Conservation (phyloP, 805 yeast species). For the Nematodospora valgi region DNA sequence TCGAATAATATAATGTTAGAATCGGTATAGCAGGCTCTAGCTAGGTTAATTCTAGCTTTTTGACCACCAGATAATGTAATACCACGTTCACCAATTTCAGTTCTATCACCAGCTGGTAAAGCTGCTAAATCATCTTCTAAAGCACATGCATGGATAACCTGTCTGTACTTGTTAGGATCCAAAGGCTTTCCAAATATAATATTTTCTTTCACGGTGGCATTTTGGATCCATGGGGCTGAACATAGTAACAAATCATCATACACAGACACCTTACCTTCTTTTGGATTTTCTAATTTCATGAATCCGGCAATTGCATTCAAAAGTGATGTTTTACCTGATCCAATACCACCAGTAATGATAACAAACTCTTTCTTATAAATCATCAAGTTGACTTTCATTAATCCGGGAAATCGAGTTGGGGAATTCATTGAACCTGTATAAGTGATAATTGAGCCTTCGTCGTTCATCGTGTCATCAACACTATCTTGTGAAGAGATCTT, state of each 20-base stretch:
- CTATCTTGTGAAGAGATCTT: neutral
- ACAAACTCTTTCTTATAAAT: slow-evolving; percentile 34
- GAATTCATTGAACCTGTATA: neutral
- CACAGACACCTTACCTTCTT: slow-evolving; percentile 21
- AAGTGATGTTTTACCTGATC: slow-evolving; percentile 42
- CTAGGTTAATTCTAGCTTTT: slow-evolving; percentile 43
- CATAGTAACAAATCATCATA: slow-evolving; percentile 33
- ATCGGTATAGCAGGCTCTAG: slow-evolving; percentile 38
- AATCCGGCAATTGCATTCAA: slow-evolving; percentile 38
- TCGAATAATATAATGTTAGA: slow-evolving; percentile 35
- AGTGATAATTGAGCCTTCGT: neutral
- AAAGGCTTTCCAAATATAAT: slow-evolving; percentile 34
- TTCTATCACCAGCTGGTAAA: slow-evolving; percentile 35
- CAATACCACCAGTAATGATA: slow-evolving; percentile 41
- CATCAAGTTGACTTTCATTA: slow-evolving; percentile 28
- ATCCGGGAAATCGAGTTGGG: slow-evolving; percentile 26
- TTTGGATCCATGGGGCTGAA: slow-evolving; percentile 42
- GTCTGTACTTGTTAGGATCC: slow-evolving; percentile 25
- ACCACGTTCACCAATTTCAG: slow-evolving; percentile 46
- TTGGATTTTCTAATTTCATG: slow-evolving; percentile 30
- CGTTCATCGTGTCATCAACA: neutral
- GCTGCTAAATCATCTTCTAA: slow-evolving; percentile 34
- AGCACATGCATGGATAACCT: slow-evolving; percentile 35
- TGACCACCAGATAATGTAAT: slow-evolving; percentile 45
- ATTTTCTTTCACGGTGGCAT: slow-evolving; percentile 38